Evolutionary conservation across 805 yeast species (phyloP).

Genomic region (Candida germanica): DNA sequence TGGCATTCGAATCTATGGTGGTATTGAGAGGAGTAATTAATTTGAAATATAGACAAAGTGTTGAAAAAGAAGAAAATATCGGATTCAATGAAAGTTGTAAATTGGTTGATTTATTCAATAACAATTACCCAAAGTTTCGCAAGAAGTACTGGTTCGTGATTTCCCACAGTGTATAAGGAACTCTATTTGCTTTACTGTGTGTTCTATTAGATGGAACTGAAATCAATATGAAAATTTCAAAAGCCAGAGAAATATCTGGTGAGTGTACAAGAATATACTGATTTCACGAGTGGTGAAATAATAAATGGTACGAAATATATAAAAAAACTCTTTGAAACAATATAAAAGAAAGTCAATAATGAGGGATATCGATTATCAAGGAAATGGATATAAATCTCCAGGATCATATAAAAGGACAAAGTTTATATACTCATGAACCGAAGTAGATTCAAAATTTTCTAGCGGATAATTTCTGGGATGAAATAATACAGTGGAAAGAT

Average conservation of each 20-base stretch:
- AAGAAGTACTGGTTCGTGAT: constrained; percentile 10
- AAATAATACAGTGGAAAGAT: constrained; percentile 5
- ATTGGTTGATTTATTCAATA: constrained; percentile 6
- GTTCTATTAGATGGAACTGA: constrained; percentile 7
- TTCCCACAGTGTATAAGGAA: constrained; percentile 10
- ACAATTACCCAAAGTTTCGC: constrained; percentile 7
- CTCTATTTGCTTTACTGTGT: constrained; percentile 7
- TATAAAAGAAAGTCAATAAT: constrained; percentile 5
- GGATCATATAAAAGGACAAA: constrained; percentile 4
- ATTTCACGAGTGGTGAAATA: neutral
- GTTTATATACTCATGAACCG: constrained; percentile 3
- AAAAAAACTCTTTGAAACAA: constrained; percentile 3
- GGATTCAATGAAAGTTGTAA: neutral
- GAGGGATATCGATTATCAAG: constrained; percentile 4
- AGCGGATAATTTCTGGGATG: constrained; percentile 9
- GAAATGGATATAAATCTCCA: constrained; percentile 5
- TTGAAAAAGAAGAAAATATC: constrained; percentile 1
- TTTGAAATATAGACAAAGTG: neutral
- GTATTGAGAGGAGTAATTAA: neutral
- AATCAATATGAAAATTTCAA: neutral
- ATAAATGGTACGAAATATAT: constrained; percentile 1
- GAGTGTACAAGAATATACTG: neutral
- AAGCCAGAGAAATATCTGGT: neutral
- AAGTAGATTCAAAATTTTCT: neutral
- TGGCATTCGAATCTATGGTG: constrained; percentile 4